Base-by-base conservation (phyloP, 805 yeast genomes). In the Teunomyces cretensis region DNA sequence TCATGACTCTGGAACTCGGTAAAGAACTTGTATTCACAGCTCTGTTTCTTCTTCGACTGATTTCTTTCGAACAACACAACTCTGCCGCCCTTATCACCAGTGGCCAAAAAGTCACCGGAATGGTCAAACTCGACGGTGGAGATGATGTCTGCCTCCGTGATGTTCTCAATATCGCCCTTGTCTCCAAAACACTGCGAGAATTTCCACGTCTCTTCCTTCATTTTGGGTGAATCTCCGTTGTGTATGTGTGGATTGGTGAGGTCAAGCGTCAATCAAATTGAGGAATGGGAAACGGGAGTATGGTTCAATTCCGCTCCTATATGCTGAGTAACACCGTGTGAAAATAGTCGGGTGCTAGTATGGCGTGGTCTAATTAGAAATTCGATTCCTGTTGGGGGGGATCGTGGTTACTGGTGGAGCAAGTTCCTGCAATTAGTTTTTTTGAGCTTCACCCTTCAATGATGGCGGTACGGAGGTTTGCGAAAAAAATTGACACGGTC, bases 151-250 rank as follows among this genome's bases (percentile, higher is more conserved):
- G 97, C 97, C 62, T 91, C 98, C 2, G 97, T 90, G 59, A 91
- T 88, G 59, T 83, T 86, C 54, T 92, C 98, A 46, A 91, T 86
- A 65, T 94, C 99, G 39, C 96, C 96, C 67, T 95, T 94, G 67
- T 94, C 99, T 52, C 99, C 99, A 76, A 94, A 94, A 67, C 99
- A 94, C 67, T 91, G 98, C 56, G 96, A 86, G 65, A 91, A 91
- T 67, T 88, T 89, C 92, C 92, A 85, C 37, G 63, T 56, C 46
- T 66, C 69, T 47, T 69, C 75, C 50, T 28, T 39, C 42, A 30
- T 30, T 30, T 36, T 15, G 27, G 32, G 32, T 15, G n/a, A 15
- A 26, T 17, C 22, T 37, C 39, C 16, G 31, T 13, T 39, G 9
- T 30, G 16, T 30, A 30, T 30, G 19, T 39, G n/a, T 30, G 15